Percentiles rank a stretch among this genome's conserved stretches.
Conservation (phyloP, 805 yeast species). For the Saccharomyces paradoxus region DNA sequence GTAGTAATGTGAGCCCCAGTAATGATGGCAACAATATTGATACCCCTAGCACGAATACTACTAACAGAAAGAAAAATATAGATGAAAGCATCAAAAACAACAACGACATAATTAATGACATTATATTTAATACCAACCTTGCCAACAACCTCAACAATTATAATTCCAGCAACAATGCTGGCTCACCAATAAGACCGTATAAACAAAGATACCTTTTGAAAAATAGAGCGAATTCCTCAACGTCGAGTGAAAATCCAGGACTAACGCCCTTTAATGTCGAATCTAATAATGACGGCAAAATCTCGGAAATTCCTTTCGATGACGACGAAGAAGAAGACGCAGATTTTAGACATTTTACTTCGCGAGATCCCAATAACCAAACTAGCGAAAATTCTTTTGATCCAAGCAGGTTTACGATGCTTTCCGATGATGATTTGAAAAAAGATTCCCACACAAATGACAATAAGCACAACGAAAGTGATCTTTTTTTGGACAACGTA, state of each 20-base stretch:
- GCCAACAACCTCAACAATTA: not conserved
- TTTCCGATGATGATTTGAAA: not conserved
- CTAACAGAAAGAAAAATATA: not conserved
- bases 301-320: constrained; percentile 22
- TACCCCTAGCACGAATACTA: not conserved
- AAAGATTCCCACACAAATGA: not conserved
- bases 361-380: not conserved
- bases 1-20: not conserved
- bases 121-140: not conserved
- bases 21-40: not conserved
- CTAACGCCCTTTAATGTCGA: not conserved
- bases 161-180: not conserved
- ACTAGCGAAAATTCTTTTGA: not conserved
- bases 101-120: not conserved
- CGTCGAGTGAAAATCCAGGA: not conserved
- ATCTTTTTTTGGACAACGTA: constrained; percentile 14
- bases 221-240: constrained; percentile 15
- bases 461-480: constrained; percentile 3
- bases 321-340: constrained; percentile 12
- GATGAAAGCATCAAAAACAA: not conserved
- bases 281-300: constrained; percentile 8
- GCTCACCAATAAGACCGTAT: not conserved
- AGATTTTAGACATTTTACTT: not conserved
- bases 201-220: constrained; percentile 18
- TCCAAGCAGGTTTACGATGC: not conserved